Evolutionary conservation across 228 moss, liverwort and hornwort genomes (phyloP).

Genomic region (Sphagnum fallax): DNA sequence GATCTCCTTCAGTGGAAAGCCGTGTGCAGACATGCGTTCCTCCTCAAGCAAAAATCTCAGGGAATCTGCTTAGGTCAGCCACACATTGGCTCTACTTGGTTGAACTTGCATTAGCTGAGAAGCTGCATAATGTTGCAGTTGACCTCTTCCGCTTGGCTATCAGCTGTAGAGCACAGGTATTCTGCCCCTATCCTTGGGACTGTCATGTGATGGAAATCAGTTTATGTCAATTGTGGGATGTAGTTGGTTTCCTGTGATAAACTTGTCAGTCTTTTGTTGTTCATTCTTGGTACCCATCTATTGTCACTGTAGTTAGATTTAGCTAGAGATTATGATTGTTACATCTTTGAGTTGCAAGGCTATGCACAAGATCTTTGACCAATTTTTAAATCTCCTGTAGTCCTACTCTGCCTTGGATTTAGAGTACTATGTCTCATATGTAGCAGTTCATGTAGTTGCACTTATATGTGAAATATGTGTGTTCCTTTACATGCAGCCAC

Average conservation of each 20-base stretch:
- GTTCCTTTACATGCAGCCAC: slow-evolving; percentile 18
- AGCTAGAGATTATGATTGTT: neutral
- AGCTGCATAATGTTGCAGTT: slow-evolving; percentile 27
- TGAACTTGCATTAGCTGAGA: slow-evolving; percentile 33
- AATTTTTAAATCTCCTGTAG: neutral
- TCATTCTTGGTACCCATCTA: neutral
- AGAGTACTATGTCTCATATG: neutral
- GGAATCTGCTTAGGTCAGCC: slow-evolving; percentile 24
- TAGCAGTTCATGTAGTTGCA: neutral
- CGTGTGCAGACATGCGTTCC: neutral
- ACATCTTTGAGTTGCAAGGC: neutral
- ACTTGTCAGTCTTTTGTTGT: neutral
- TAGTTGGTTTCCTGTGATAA: neutral
- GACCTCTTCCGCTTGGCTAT: slow-evolving; percentile 43
- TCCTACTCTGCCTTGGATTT: neutral
- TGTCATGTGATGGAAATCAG: neutral
- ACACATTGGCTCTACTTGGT: slow-evolving; percentile 38
- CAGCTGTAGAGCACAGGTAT: slow-evolving; percentile 35
- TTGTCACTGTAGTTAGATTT: neutral
- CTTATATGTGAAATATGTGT: neutral
- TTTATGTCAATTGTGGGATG: neutral
- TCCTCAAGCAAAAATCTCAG: slow-evolving; percentile 2
- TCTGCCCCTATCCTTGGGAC: neutral
- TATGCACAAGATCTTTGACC: neutral
- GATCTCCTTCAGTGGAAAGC: slow-evolving; percentile 16